These are phyloP conservation scores for Colletotrichum agaves DNA, from an alignment of 2,329 filamentous ascomycete genomes.

Conservation along the genomic window DNA sequence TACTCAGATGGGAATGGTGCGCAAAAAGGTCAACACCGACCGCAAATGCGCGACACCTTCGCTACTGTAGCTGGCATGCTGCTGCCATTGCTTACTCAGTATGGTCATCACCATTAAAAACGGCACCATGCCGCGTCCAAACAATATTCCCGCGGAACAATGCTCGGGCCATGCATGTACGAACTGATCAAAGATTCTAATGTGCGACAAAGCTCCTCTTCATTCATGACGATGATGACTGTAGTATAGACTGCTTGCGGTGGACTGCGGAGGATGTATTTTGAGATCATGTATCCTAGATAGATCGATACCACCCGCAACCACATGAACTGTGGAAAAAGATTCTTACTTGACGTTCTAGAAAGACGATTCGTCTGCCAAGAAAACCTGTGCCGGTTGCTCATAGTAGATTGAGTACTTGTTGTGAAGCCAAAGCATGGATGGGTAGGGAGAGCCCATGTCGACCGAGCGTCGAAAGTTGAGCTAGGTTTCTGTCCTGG, in stretches of 20 bases:
- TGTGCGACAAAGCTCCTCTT: neutral
- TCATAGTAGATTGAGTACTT: neutral
- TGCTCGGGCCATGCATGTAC: neutral
- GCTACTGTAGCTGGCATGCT: constrained; percentile 81
- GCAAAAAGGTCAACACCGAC: constrained; percentile 64
- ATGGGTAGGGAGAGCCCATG: constrained; percentile 11
- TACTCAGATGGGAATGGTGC: constrained; percentile 54
- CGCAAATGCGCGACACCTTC: constrained; percentile 74
- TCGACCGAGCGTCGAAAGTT: constrained; percentile 24
- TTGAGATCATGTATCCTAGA: constrained; percentile 14
- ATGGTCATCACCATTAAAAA: constrained; percentile 75
- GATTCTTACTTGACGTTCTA: constrained; percentile 2
- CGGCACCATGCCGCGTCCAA: neutral
- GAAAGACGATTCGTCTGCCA: constrained; percentile 15
- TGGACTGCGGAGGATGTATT: constrained; percentile 18
- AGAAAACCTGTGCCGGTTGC: neutral
- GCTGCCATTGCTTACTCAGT: constrained; percentile 79
- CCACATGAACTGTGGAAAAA: neutral
- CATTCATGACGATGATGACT: constrained; percentile 35
- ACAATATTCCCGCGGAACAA: neutral
- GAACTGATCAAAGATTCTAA: constrained; percentile 5
- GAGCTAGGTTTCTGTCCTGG: constrained; percentile 25
- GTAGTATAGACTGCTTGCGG: constrained; percentile 16
- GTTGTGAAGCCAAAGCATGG: neutral
- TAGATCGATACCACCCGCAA: constrained; percentile 5